Evolutionary conservation across 1,139 yeast genomes (phyloP), one percentile per base, ranked within the genome.

Genomic region (Hyphopichia fennica): DNA sequence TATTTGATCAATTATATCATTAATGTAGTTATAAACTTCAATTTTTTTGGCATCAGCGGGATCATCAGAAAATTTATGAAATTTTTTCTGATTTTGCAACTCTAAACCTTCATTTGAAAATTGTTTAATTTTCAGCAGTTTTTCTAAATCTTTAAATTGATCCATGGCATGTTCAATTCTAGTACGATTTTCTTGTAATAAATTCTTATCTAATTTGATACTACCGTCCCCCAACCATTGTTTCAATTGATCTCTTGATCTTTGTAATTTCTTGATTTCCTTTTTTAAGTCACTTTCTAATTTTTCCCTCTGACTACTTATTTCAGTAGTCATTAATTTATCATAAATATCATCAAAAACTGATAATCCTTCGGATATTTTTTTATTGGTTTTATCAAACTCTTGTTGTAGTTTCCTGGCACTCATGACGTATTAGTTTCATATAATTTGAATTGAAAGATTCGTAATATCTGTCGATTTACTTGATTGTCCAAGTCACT

Each of bases 111-210:
- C 99, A 60, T 89, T 89, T 34, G 96, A 85, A 60, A 89, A 95
- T 44, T 96, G 97, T 63, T 95, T 95, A 30, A 96, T 91, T 68
- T 95, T 95, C 81, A 90, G 87, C 53, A 87, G 82, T 68, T 91
- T 88, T 63, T 95, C 99, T 51, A 91, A 87, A 41, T 93, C 93
- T 63, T 95, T 95, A 68, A 95, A 95, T 54, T 93, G 80, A 65
- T 95, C 99, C 99, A 93, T 93, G 43, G 95, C 96, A 59, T 79
- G 81, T 63, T 95, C 97, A 52, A 95, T 93, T 52, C 83, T 72
- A 52, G 84, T 78, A 42, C 99, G 76, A 55, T 90, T 87, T 47
- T 91, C 98, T 49, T 81, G 77, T 46, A 95, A 67, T 41, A 75
- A 65, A 37, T 67, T 73, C 60, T 88, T 86, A 67, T 90, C 95